phyloP scores from a whole-genome alignment of 2,329 filamentous ascomycete species.

The Colletotrichum sp. region DNA sequence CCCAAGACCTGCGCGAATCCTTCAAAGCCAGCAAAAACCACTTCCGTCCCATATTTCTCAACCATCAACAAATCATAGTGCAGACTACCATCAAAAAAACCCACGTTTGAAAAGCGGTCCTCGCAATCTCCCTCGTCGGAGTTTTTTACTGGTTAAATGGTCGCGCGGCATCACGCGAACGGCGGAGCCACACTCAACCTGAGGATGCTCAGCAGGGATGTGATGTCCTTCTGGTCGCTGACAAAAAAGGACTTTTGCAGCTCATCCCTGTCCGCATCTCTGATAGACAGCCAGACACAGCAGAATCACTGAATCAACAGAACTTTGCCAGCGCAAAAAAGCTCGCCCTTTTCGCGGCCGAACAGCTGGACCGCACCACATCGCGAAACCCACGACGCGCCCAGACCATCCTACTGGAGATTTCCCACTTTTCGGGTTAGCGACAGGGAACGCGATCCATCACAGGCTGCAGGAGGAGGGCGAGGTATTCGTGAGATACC shows the following conservation, averaged over 20 bases:
- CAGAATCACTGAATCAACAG: not conserved
- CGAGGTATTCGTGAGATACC: not conserved
- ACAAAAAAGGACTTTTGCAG: accelerated
- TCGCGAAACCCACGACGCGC: not conserved
- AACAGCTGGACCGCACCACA: not conserved
- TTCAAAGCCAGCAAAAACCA: not conserved
- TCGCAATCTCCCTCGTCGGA: not conserved
- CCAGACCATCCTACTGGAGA: not conserved
- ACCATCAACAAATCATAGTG: not conserved
- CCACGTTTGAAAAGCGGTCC: not conserved
- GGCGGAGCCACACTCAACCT: not conserved
- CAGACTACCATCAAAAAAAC: not conserved
- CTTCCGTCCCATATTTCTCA: not conserved
- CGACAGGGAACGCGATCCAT: not conserved
- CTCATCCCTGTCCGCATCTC: not conserved
- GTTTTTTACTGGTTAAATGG: not conserved
- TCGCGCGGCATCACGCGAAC: not conserved
- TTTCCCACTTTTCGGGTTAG: not conserved
- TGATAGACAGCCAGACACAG: not conserved
- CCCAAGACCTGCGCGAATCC: not conserved
- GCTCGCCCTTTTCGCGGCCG: not conserved
- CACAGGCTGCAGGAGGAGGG: not conserved
- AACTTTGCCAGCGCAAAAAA: not conserved
- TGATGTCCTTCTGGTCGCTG: not conserved
- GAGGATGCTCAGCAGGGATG: not conserved